Percentiles rank a stretch among this genome's conserved stretches.
Evolutionary conservation across 352 stramenopile genomes (phyloP).

Genomic region (Globisporangium mamillatum): DNA sequence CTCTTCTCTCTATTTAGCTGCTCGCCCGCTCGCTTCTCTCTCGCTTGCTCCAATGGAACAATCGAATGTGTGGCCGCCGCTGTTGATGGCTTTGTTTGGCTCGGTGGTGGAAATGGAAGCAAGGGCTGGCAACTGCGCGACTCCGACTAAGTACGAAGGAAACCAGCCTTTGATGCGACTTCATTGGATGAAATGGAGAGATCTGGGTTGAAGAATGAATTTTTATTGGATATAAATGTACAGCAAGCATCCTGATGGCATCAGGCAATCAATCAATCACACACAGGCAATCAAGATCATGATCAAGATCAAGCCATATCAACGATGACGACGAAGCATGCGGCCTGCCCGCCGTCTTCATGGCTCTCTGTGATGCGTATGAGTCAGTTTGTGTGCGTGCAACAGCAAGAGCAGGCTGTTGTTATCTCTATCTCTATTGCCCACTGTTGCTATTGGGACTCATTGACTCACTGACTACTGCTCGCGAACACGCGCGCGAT

Average conservation of each 20-base stretch:
- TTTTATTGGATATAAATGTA: neutral
- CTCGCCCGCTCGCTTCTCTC: neutral
- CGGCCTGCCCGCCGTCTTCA: neutral
- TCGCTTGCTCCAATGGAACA: neutral
- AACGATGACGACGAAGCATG: neutral
- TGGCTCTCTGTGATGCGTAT: neutral
- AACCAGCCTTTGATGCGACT: neutral
- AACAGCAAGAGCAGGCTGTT: neutral
- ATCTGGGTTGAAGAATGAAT: neutral
- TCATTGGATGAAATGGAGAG: constrained; percentile 3
- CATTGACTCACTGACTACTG: constrained; percentile 2
- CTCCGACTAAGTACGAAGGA: constrained; percentile 12
- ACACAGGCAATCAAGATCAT: neutral
- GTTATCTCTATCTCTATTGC: constrained; percentile 5
- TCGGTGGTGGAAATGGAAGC: constrained; percentile 11
- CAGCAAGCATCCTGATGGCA: neutral
- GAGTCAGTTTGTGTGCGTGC: neutral
- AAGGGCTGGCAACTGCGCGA: neutral
- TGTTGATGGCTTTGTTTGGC: neutral
- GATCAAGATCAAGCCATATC: neutral
- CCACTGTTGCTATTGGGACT: constrained; percentile 2
- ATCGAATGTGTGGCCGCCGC: constrained; percentile 9
- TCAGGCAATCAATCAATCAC: neutral
- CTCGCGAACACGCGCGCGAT: constrained; percentile 36
- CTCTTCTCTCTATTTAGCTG: neutral